A percentile compares a stretch with the other conserved stretches of the same genome.
Evolutionary conservation across 108 stramenopile species (phyloP).

Genomic region (Aureococcus anophagefferens): DNA sequence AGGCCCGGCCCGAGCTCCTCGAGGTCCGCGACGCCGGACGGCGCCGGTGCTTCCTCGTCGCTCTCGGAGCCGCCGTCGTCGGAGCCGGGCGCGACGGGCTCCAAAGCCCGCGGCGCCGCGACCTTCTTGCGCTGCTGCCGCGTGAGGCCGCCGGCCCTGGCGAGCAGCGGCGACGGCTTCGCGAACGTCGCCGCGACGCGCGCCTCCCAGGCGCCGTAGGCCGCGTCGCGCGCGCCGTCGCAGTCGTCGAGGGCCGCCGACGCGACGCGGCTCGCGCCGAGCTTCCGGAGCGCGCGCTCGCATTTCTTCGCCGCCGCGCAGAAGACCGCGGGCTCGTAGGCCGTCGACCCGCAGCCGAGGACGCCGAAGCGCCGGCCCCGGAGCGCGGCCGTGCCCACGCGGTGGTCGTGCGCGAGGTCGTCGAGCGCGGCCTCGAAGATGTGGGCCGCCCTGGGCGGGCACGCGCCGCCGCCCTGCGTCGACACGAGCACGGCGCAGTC

Average conservation of each 20-base stretch:
- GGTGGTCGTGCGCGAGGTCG: background rate
- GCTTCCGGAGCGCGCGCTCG: background rate
- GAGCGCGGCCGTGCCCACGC: background rate
- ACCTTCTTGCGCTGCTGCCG: background rate
- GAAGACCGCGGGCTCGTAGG: background rate
- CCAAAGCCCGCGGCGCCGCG: background rate
- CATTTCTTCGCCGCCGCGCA: background rate
- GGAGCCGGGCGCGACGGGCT: background rate
- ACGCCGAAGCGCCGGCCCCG: background rate
- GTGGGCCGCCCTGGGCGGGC: background rate
- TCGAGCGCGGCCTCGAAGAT: background rate
- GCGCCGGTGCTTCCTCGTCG: slow-evolving; percentile 20
- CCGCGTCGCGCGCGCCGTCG: background rate
- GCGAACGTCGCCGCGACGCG: background rate
- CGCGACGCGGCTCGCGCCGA: background rate
- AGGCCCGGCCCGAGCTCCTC: slow-evolving; percentile 80
- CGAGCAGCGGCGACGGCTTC: too few relatives aligned
- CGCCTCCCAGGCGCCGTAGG: background rate
- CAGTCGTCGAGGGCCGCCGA: background rate
- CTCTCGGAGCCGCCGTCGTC: slow-evolving; percentile 40
- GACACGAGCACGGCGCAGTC: background rate
- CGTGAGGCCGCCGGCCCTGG: too few relatives aligned
- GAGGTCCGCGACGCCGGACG: slow-evolving; percentile 67
- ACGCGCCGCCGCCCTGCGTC: background rate
- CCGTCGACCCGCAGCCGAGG: background rate